Conservation (phyloP, 1,284 basidiomycete genomes). For the Irpex sp. region DNA sequence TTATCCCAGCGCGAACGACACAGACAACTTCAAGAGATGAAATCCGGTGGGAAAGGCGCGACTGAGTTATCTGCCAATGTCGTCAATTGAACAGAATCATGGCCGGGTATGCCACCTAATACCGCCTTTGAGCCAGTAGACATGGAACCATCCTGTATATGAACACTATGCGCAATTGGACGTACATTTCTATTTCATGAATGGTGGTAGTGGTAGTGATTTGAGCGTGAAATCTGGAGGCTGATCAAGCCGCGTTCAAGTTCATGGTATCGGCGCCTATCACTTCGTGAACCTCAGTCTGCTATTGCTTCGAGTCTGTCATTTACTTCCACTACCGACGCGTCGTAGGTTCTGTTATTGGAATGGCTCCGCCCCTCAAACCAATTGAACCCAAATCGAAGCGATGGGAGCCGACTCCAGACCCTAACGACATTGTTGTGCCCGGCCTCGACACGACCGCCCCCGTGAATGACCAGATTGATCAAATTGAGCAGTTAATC, state of each 20-base stretch:
- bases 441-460: slow-evolving; percentile 75
- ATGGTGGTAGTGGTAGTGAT: too few relatives aligned
- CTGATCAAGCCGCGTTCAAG: too few relatives aligned
- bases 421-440: slow-evolving; percentile 63
- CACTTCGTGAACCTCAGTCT: too few relatives aligned
- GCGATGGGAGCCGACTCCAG: slow-evolving; percentile 62
- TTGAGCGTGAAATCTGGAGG: too few relatives aligned
- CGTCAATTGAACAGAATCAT: too few relatives aligned
- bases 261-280: too few relatives aligned
- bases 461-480: slow-evolving; percentile 80
- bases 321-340: not conserved
- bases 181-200: too few relatives aligned
- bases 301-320: too few relatives aligned
- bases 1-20: not conserved
- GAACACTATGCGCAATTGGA: too few relatives aligned
- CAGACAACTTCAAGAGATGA: not conserved
- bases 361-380: slow-evolving; percentile 14
- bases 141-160: too few relatives aligned
- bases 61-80: not conserved
- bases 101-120: too few relatives aligned
- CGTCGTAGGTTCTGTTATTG: not conserved
- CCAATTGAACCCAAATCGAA: slow-evolving; percentile 28
- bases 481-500: slow-evolving; percentile 94
- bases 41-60: not conserved
- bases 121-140: too few relatives aligned